Base-by-base conservation (phyloP, 805 yeast species). In the Zygosaccharomyces gambellarensis region DNA sequence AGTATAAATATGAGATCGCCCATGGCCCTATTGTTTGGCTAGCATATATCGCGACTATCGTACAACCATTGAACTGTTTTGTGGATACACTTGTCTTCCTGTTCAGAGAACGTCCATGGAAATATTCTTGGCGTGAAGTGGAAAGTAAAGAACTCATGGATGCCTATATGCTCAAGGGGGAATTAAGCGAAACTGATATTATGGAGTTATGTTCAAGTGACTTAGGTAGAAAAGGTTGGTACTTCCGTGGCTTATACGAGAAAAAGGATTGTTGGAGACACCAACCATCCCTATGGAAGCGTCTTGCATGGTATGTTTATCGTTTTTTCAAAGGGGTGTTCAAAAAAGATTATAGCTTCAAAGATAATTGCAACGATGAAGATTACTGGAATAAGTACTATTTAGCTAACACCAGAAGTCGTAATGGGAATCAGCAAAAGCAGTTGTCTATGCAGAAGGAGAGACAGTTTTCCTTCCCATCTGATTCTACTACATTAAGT, bases 61-160 rank as follows among this genome's bases (percentile, higher is more conserved):
- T 83, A 73, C 90, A 85, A 65, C 90, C 96, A 1, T 76, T 87
- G 58, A 85, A 85, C 65, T 90, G 96, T 43, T 73, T 82, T 25
- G 81, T 90, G 23, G 96, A 90, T 61, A 74, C 90, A 0, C 50
- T 79, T 14, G 96, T 89, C 9, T 90, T 87, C 62, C 69, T 85
- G 31, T 78, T 82, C 53, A 73, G 95, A 48, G 97, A 90, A 62
- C 76, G 72, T 50, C 96, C 96, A 1, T 88, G 95, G 95, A 71
- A 72, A 43, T 70, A 75, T 50, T 69, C 76, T 0, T 71, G 70
- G 70, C 46, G 48, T 19, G 49, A 46, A 3, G 54, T 61, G 11
- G 62, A 64, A 45, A 48, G 46, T 2, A 55, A 59, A 41, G 53
- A 53, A 7, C 47, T 67, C 4, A 52, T 53, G 27, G 57, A 57